Percentiles rank a stretch among this genome's conserved stretches.
Conservation (phyloP, 441 rosid genomes). For the Croton laevigatus region DNA sequence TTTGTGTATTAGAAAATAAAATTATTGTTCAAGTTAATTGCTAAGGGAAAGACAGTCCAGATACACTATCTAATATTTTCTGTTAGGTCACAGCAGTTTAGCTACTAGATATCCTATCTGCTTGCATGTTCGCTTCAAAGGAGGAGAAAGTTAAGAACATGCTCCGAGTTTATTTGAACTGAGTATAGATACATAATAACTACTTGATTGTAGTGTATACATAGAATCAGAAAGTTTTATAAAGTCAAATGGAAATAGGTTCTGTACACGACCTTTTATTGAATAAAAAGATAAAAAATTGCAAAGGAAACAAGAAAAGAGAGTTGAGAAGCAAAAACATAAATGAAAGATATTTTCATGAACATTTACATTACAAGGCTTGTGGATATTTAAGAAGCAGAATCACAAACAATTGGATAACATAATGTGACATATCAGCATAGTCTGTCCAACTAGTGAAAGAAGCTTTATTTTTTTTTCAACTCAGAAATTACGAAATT, state of each 20-base stretch:
- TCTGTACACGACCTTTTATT: background rate
- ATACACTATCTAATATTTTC: background rate
- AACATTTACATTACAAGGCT: background rate
- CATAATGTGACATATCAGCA: background rate
- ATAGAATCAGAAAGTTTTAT: background rate
- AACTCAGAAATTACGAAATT: conserved; percentile 8
- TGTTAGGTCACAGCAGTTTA: background rate
- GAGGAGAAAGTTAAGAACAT: background rate
- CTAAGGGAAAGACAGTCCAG: background rate
- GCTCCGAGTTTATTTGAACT: background rate
- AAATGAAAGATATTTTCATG: too few relatives aligned
- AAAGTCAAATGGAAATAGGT: background rate
- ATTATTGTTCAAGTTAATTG: background rate
- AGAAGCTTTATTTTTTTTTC: background rate
- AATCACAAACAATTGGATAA: background rate
- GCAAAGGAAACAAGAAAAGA: background rate
- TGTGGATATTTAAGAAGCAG: background rate
- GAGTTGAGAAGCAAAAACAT: background rate
- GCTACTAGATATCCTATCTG: background rate
- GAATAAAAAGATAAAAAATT: background rate
- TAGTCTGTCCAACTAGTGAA: background rate
- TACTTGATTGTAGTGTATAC: background rate
- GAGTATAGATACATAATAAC: background rate
- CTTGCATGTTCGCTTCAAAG: background rate
- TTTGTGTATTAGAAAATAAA: conserved; percentile 3